Base-by-base conservation (phyloP, 495 filamentous ascomycete species). In the Stereocaulon alpinum region DNA sequence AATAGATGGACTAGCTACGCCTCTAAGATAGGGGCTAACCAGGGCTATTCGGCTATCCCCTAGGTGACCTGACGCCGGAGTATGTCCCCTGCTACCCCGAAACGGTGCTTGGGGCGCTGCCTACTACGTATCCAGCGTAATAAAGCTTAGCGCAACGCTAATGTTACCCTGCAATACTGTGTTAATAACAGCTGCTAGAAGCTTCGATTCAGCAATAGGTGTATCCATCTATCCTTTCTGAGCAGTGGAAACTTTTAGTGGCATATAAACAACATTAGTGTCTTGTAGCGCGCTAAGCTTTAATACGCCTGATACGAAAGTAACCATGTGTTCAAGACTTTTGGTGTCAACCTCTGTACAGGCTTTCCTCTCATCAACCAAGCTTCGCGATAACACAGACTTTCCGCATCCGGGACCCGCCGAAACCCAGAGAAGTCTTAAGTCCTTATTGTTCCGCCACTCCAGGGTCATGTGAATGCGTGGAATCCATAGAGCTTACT, bases 341-440 rank as follows among this genome's bases (percentile, higher is more conserved):
- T n/a, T n/a, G n/a, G n/a, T n/a, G n/a, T n/a, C n/a, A n/a, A n/a
- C n/a, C n/a, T n/a, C n/a, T n/a, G 1, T 53, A 40, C n/a, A 20
- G 29, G 34, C 60, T 45, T 9, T 69, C 58, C 55, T 61, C 45
- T 69, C 41, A 43, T 77, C 71, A 6, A 76, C 63, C 1, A 76
- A 64, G 17, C 64, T 70, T 59, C 64, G 63, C 2, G 70, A 55
- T 9, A 78, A 59, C 3, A 79, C 73, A 55, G 75, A 74, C 58
- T 79, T 79, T 3, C 75, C 74, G 56, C 72, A 78, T 22, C 75
- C 75, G 32, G 75, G 75, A 59, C 74, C 70, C 17, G 71, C 76
- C 6, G 76, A 72, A 17, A 78, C 62, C 74, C 69, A 76, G 12
- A 79, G 69, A 27, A 77, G 61, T 40, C 69, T 66, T 37, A 69